Conservation (phyloP, 1,284 basidiomycete species). For the Apiotrichum brassicae region DNA sequence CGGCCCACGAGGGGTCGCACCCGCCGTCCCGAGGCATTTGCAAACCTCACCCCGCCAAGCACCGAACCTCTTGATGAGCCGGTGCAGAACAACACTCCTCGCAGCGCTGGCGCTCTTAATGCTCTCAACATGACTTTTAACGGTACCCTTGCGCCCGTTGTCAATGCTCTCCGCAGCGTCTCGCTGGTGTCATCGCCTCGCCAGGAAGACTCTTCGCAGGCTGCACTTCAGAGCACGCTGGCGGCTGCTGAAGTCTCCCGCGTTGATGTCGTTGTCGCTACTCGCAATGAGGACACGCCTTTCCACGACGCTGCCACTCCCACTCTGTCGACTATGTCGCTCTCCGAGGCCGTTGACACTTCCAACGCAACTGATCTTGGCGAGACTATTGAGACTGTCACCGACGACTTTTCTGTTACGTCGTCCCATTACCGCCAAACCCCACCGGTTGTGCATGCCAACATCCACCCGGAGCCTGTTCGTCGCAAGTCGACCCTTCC, state of each 20-base stretch:
- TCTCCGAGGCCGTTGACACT: constrained; percentile 38
- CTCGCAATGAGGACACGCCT: constrained; percentile 12
- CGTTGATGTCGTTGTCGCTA: constrained; percentile 30
- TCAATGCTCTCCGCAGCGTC: constrained; percentile 32
- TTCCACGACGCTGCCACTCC: constrained; percentile 32
- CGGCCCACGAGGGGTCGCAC: constrained; percentile 1
- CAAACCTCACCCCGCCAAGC: constrained; percentile 9
- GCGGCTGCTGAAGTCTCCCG: constrained; percentile 30
- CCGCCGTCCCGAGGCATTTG: constrained; percentile 8
- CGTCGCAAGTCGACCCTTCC: constrained; percentile 15
- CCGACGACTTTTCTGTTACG: constrained; percentile 28
- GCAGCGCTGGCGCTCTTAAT: constrained; percentile 22
- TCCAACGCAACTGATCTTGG: constrained; percentile 23
- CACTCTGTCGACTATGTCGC: constrained; percentile 38
- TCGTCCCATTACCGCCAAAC: constrained; percentile 14
- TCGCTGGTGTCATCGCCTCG: constrained; percentile 1
- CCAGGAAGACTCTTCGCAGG: constrained; percentile 3
- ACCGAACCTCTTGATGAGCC: constrained; percentile 16
- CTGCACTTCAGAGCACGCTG: constrained; percentile 23
- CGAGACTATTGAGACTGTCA: constrained; percentile 28
- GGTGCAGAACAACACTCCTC: constrained; percentile 4
- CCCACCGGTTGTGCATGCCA: neutral
- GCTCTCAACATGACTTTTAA: constrained; percentile 16
- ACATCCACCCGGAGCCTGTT: neutral
- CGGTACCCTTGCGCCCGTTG: constrained; percentile 26